phyloP scores from a whole-genome alignment of 1,284 basidiomycete species.

The Thelephora terrestris region DNA sequence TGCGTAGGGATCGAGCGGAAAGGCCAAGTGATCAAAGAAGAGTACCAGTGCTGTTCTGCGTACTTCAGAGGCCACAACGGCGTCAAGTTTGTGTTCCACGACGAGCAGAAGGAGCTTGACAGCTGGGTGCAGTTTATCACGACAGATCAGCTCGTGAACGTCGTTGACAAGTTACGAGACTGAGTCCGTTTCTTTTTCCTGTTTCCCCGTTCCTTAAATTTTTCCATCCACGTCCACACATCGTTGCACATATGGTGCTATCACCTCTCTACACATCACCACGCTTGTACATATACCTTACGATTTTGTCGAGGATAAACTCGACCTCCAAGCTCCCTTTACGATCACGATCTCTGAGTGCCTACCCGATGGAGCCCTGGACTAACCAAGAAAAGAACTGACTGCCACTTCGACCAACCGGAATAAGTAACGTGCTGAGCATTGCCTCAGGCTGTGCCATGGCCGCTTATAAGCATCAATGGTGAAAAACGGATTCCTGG shows the following conservation, averaged over 20 bases:
- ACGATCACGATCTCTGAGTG: no score
- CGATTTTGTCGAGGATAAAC: no score
- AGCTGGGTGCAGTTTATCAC: constrained; percentile 75
- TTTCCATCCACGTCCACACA: background rate
- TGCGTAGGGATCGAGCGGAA: constrained; percentile 52
- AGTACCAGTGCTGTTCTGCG: constrained; percentile 64
- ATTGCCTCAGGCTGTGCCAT: no score
- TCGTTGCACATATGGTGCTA: background rate
- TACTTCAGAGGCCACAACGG: constrained; percentile 60
- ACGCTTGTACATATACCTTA: no score
- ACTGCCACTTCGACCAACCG: no score
- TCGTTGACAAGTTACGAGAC: constrained; percentile 60
- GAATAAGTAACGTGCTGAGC: no score
- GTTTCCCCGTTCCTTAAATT: background rate
- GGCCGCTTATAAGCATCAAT: no score
- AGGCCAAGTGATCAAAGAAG: constrained; percentile 45
- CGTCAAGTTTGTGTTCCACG: constrained; percentile 62
- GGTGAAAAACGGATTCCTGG: no score
- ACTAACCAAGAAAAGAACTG: no score
- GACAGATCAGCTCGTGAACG: constrained; percentile 69
- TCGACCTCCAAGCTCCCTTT: no score
- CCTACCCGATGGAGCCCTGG: no score
- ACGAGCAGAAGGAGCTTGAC: constrained; percentile 52
- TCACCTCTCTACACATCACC: background rate
- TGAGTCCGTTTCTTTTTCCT: constrained; percentile 17